A percentile compares a stretch with the other conserved stretches of the same genome.
Conservation (phyloP, 2,329 filamentous ascomycete species). For the Colletotrichum sp. region DNA sequence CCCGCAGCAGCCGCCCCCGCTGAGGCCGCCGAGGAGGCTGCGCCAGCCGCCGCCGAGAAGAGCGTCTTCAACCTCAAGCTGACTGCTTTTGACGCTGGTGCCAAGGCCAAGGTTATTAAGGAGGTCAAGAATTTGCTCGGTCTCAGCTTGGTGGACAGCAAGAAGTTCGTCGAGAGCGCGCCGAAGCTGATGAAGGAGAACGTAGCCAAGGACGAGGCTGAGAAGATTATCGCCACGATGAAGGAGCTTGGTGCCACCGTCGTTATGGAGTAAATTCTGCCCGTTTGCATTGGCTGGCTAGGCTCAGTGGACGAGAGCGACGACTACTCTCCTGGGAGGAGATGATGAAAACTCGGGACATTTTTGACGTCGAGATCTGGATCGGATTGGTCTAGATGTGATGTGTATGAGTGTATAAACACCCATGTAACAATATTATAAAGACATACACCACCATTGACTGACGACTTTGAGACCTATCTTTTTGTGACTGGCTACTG, state of each 20-base stretch:
- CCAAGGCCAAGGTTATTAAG: constrained; percentile 99
- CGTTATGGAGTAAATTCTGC: constrained; percentile 77
- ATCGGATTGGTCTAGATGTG: constrained; percentile 17
- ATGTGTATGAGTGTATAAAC: constrained; percentile 32
- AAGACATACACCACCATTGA: constrained; percentile 23
- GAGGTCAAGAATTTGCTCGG: constrained; percentile 97
- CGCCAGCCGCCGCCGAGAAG: constrained; percentile 91
- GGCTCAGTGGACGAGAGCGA: background rate
- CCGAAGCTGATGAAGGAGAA: constrained; percentile 99
- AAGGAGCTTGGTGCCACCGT: constrained; percentile 92
- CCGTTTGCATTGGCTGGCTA: background rate
- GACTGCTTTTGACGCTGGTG: constrained; percentile 80
- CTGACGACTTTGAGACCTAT: background rate
- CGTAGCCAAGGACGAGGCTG: constrained; percentile 97
- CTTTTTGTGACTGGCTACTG: background rate
- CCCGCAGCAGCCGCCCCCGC: constrained; percentile 60
- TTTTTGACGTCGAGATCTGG: constrained; percentile 16
- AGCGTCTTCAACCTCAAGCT: constrained; percentile 97
- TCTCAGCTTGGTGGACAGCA: constrained; percentile 95
- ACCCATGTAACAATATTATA: constrained; percentile 36
- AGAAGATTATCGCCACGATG: constrained; percentile 96
- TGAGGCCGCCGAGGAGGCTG: constrained; percentile 86
- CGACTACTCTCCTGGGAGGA: background rate
- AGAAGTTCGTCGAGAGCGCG: constrained; percentile 99
- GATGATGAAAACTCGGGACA: background rate